Evolutionary conservation across 208 protist species (phyloP).

Genomic region (Trypanosoma melophagium): DNA sequence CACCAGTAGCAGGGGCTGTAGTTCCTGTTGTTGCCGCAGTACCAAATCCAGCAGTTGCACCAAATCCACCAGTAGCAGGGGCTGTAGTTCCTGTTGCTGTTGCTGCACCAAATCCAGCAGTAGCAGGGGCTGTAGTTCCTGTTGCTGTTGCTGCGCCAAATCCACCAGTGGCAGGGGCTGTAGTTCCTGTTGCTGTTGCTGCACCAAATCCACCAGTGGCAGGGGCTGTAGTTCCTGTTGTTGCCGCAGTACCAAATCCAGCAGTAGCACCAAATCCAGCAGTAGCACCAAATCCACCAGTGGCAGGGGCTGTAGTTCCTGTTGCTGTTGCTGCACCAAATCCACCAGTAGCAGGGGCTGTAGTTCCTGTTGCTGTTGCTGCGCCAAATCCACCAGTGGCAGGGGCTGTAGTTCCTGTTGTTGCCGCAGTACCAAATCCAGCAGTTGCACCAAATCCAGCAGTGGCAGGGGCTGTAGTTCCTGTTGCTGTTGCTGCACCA

Average conservation of each 20-base stretch:
- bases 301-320: conserved; percentile 4
- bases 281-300: conserved; percentile 7
- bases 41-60: conserved; percentile 1
- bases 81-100: not conserved
- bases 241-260: conserved; percentile 13
- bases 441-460: conserved; percentile 7
- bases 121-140: conserved; percentile 5
- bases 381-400: conserved; percentile 25
- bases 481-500: conserved; percentile 8
- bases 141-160: conserved; percentile 17
- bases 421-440: conserved; percentile 7
- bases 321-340: conserved; percentile 18
- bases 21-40: not conserved
- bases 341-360: conserved; percentile 20
- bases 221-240: conserved; percentile 2
- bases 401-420: conserved; percentile 8
- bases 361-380: not conserved
- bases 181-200: conserved; percentile 5
- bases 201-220: conserved; percentile 20
- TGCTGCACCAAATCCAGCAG: conserved; percentile 26
- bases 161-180: conserved; percentile 21
- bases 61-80: conserved; percentile 25
- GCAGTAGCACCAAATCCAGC: conserved; percentile 2
- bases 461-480: conserved; percentile 10
- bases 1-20: conserved; percentile 2